These are phyloP conservation scores for Arbutus unedo DNA, from an alignment of 148 eudicot species.

Conservation along the genomic window DNA sequence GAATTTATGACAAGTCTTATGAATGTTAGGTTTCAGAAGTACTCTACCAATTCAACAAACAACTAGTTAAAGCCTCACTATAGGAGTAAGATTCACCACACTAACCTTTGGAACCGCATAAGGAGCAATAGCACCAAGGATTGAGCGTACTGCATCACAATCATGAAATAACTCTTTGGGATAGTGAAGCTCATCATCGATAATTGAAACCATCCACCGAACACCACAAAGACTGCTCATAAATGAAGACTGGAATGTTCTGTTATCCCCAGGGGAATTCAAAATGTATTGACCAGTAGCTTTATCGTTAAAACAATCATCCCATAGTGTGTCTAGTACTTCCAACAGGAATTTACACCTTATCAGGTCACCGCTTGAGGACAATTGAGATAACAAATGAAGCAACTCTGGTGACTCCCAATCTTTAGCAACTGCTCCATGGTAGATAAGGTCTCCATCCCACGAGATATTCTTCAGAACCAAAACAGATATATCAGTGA, in stretches of 20 bases:
- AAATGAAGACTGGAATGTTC: conserved; percentile 57
- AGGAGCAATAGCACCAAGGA: conserved; percentile 72
- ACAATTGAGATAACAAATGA: conserved; percentile 50
- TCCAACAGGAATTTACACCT: conserved; percentile 63
- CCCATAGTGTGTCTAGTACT: conserved; percentile 77
- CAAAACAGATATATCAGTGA: conserved; percentile 41
- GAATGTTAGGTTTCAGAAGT: not conserved
- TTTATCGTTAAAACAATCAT: conserved; percentile 61
- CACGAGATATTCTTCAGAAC: conserved; percentile 29
- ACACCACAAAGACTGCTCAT: conserved; percentile 43
- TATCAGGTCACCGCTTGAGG: conserved; percentile 40
- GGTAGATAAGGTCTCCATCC: conserved; percentile 36
- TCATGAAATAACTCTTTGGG: conserved; percentile 76
- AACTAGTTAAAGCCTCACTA: not conserved
- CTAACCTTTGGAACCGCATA: conserved; percentile 90
- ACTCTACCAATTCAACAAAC: not conserved
- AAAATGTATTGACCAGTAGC: conserved; percentile 39
- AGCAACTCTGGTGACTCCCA: conserved; percentile 85
- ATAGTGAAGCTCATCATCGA: conserved; percentile 55
- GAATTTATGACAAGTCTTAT: not conserved
- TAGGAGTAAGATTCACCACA: conserved; percentile 6
- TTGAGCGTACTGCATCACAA: conserved; percentile 65
- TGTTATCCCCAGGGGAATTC: conserved; percentile 34
- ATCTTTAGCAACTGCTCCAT: conserved; percentile 50
- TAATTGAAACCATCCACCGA: conserved; percentile 63